phyloP scores from a whole-genome alignment of 352 stramenopile genomes.

The Phytophthora palmivora region DNA sequence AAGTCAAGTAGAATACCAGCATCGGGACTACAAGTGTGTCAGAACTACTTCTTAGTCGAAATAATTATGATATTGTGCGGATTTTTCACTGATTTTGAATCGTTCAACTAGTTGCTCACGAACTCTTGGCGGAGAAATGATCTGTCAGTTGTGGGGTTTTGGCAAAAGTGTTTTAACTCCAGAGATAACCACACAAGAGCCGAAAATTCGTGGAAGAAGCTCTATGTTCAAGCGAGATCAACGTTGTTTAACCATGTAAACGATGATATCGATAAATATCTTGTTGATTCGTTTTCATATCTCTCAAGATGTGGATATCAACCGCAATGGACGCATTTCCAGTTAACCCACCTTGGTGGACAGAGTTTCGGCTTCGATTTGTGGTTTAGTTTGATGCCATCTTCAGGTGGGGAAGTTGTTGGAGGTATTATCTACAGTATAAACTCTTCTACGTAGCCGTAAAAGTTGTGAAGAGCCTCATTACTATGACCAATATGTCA shows the following conservation, averaged over 20 bases:
- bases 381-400: constrained; percentile 21
- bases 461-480: constrained; percentile 10
- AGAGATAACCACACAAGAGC: neutral
- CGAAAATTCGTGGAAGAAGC: constrained; percentile 1
- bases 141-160: constrained; percentile 11
- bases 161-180: constrained; percentile 5
- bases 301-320: constrained; percentile 1
- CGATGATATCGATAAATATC: neutral
- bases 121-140: constrained; percentile 10
- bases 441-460: constrained; percentile 4
- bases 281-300: constrained; percentile 7
- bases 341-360: constrained; percentile 8
- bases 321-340: neutral
- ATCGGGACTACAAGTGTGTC: neutral
- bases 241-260: constrained; percentile 6
- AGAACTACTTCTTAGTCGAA: constrained; percentile 12
- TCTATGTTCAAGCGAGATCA: constrained; percentile 15
- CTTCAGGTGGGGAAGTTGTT: neutral
- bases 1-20: too few relatives aligned
- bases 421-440: constrained; percentile 25
- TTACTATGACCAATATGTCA: constrained; percentile 37
- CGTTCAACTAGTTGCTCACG: constrained; percentile 27
- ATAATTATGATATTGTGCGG: too few relatives aligned
- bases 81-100: constrained; percentile 34
- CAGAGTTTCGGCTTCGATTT: constrained; percentile 28